Base-by-base conservation (phyloP, 768 basidiomycete species). In the Melanogaster broomeanus region DNA sequence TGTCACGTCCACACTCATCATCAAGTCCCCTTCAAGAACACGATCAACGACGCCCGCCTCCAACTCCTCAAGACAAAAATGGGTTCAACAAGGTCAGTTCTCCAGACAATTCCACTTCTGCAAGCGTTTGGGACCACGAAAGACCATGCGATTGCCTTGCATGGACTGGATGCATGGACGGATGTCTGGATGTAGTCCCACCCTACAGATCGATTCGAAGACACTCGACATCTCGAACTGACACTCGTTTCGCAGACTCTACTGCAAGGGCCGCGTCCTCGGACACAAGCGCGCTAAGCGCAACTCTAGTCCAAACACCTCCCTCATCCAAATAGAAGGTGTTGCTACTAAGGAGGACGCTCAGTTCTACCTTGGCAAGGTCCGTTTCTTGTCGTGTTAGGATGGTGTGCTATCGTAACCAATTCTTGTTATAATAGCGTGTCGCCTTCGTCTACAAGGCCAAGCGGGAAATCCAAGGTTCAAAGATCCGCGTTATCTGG, bases 261-360 rank as follows among this genome's bases (percentile, higher is more conserved):
- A 97, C 83, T 72, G 74, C 75, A 98, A 97, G 81, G 97, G 93
- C 72, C 93, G 97, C 66, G 86, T 99, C 69, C 81, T 98, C 65
- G 93, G 95, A 59, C 92, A 96, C 90, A 98, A 98, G 80, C 92
- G 97, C 59, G 94, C 91, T 56, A 98, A 98, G 80, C 88, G 93
- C 69, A 98, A 98, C 83, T 81, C 89, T 52, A 83, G 88, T 68
- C 94, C 93, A 68, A 96, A 96, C 81, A 97, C 94, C 56, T 92
- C 93, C 48, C 87, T 99, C 64, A 75, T 99, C 66, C 93, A 96
- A 76, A 92, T 99, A 69, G 97, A 99, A 79, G 96, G 96, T 67
- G 94, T 98, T 51, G 83, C 85, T 58, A 87, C 77, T 65, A 91
- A 94, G 76, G 84, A 96, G 77, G 94, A 96, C 68, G 92, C 95